Evolutionary conservation across 768 basidiomycete species (phyloP).

Genomic region (Lyophyllum semitale): DNA sequence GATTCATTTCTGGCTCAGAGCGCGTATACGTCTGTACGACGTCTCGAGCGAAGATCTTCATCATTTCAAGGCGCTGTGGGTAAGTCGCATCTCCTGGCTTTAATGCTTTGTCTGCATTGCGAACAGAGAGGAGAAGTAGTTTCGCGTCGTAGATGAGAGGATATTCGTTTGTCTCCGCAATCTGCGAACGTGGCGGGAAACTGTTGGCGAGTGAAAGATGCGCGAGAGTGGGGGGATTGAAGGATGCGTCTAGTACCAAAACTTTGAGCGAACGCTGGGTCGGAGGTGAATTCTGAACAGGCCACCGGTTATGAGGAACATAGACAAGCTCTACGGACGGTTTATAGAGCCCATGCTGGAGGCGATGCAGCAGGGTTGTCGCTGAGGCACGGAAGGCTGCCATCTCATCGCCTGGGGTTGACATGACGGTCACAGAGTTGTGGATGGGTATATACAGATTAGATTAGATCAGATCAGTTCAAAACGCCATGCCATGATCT

Average conservation of each 20-base stretch:
- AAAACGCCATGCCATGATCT: not conserved
- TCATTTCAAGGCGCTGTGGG: slow-evolving; percentile 86
- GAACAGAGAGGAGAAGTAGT: slow-evolving; percentile 78
- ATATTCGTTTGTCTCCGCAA: not conserved
- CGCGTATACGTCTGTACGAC: slow-evolving; percentile 23
- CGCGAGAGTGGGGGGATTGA: slow-evolving; percentile 88
- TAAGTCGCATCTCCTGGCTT: slow-evolving; percentile 73
- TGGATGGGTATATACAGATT: not conserved
- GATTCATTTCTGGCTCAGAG: slow-evolving; percentile 11
- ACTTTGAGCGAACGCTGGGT: slow-evolving; percentile 31
- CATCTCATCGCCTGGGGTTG: slow-evolving; percentile 5
- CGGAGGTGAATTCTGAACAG: slow-evolving; percentile 37
- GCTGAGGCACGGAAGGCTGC: not conserved
- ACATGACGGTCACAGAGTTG: not conserved
- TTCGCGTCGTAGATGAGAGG: slow-evolving; percentile 63
- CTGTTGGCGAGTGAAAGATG: slow-evolving; percentile 76
- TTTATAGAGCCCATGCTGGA: slow-evolving; percentile 45
- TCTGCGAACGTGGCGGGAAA: slow-evolving; percentile 22
- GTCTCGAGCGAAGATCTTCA: slow-evolving; percentile 64
- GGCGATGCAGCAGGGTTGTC: slow-evolving; percentile 27
- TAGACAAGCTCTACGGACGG: slow-evolving; percentile 62
- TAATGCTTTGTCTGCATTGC: slow-evolving; percentile 83
- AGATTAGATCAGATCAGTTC: slow-evolving; percentile 21
- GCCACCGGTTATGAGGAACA: slow-evolving; percentile 66
- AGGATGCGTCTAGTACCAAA: slow-evolving; percentile 87